phyloP scores from a whole-genome alignment of 495 filamentous ascomycete species.

The Aspergillus nidulans region DNA sequence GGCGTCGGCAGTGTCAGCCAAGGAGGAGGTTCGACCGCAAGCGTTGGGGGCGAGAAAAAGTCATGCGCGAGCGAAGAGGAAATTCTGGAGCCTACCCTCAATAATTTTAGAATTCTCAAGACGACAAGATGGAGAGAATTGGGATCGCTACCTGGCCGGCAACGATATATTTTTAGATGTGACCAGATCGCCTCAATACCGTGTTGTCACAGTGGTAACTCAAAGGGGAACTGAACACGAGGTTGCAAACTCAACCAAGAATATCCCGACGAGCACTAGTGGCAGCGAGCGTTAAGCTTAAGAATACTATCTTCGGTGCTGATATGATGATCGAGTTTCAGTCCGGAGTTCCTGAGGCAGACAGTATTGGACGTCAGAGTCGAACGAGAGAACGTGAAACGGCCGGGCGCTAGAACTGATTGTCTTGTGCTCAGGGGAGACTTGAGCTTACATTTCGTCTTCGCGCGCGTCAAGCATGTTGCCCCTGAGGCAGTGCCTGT shows the following conservation, averaged over 20 bases:
- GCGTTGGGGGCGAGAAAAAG: neutral
- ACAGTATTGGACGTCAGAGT: slow-evolving; percentile 6
- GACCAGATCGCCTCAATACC: neutral
- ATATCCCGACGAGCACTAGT: neutral
- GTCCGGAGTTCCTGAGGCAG: neutral
- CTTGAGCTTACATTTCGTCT: neutral
- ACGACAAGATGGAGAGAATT: neutral
- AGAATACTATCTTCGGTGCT: no score
- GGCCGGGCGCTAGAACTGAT: slow-evolving; percentile 2
- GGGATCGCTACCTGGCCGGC: neutral
- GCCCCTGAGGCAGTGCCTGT: neutral
- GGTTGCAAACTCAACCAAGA: neutral
- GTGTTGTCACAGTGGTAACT: neutral
- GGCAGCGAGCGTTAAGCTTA: no score
- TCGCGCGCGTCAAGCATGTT: slow-evolving; percentile 4
- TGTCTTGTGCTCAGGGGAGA: neutral
- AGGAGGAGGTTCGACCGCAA: neutral
- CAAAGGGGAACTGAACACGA: neutral
- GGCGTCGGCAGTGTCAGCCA: neutral
- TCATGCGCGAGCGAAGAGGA: neutral
- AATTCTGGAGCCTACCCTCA: neutral
- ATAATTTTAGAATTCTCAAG: neutral
- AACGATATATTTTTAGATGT: slow-evolving; percentile 7
- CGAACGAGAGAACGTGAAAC: neutral
- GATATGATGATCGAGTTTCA: neutral